Evolutionary conservation across 2,329 filamentous ascomycete species (phyloP), one percentile per base, ranked within the genome.

Genomic region (Monilinia vaccinii-corymbosi): DNA sequence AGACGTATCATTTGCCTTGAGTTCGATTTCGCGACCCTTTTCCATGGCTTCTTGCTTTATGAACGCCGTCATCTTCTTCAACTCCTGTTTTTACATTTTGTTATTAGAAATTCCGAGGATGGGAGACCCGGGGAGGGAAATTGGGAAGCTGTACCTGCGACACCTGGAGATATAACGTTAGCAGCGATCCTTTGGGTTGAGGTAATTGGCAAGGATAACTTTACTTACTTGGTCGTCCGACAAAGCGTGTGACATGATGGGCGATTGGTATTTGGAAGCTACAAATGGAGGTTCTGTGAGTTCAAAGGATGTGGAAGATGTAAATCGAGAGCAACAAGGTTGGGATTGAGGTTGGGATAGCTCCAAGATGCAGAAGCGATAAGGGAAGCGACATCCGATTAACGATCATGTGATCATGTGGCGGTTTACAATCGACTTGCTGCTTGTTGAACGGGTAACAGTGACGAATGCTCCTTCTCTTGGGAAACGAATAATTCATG

Each of bases 31-130:
- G 74, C 89, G 89, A 71, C 91, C 91, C 78, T 99, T 99, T 75
- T 99, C 94, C 72, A 88, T 84, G 62, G 94, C 94, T 80, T 99
- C 94, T 79, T 97, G 94, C 76, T 91, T 90, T 85, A 99, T 99
- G 84, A 99, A 99, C 74, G 92, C 93, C 62, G 94, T 97, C 94
- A 99, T 99, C 85, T 99, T 99, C 82, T 90, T 92, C 78, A 99
- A 89, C 85, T 99, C 94, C 59, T 57, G 7, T 44, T 44, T 32
- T 53, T 10, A 58, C 34, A 60, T 56, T 46, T 23, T 38, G 25
- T 55, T 40, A 56, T 56, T 56, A 34, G 32, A 23, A 13, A 23
- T 3, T 56, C 31, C 16, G 25, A 34, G 23, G 9, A 21, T 42
- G 6, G 23, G 14, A 40, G 25, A 6, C 28, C 21, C 18, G 11